Conservation (phyloP, 2,329 filamentous ascomycete species). For the Sordariomycetes sp. region DNA sequence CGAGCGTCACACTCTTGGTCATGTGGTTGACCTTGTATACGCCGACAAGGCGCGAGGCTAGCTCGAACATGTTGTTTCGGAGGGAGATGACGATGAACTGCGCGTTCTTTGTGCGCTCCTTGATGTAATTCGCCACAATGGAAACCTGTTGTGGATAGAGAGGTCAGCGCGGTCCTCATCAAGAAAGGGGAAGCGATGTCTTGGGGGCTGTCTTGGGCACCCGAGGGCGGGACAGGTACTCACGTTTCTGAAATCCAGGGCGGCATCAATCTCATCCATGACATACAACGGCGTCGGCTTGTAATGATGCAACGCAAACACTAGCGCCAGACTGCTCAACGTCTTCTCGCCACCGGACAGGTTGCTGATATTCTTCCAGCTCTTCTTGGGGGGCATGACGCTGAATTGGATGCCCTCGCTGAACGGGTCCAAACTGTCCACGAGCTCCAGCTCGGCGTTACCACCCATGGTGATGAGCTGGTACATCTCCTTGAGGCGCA, state of each 20-base stretch:
- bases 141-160: constrained; percentile 59
- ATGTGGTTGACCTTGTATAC: constrained; percentile 99
- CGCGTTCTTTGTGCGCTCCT: constrained; percentile 97
- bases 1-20: constrained; percentile 85
- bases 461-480: constrained; percentile 99
- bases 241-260: constrained; percentile 94
- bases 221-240: constrained; percentile 30
- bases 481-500: constrained; percentile 98
- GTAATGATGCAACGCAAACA: constrained; percentile 98
- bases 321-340: constrained; percentile 79
- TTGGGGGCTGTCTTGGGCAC: not conserved
- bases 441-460: constrained; percentile 93
- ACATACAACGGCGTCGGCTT: constrained; percentile 96
- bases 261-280: constrained; percentile 99
- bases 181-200: not conserved
- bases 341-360: constrained; percentile 96
- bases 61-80: constrained; percentile 99
- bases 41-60: constrained; percentile 87
- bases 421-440: constrained; percentile 93
- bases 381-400: constrained; percentile 99
- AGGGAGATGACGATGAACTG: constrained; percentile 98
- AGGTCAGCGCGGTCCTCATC: not conserved
- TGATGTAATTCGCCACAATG: constrained; percentile 98
- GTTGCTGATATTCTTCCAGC: constrained; percentile 99
- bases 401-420: constrained; percentile 94